These are phyloP conservation scores for Echites panduratus DNA, from an alignment of 257 asterid species.

Conservation along the genomic window DNA sequence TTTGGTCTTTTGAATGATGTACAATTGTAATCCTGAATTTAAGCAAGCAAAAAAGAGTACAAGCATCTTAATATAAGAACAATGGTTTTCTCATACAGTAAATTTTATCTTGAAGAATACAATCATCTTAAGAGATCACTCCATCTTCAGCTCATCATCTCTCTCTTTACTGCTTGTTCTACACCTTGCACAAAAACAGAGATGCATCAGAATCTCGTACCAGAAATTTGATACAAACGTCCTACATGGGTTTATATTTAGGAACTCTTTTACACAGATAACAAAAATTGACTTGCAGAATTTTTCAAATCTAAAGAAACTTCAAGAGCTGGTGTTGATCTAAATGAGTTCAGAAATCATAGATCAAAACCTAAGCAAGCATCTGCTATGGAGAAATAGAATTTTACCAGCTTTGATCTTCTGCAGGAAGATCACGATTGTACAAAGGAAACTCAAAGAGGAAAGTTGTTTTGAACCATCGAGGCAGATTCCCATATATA, in stretches of 20 bases:
- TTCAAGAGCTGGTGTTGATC: too few species aligned
- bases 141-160: constrained; percentile 19
- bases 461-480: constrained; percentile 61
- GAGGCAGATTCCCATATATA: constrained; percentile 62
- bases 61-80: neutral
- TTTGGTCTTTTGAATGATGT: too few species aligned
- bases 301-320: too few species aligned
- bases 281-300: too few species aligned
- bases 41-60: neutral
- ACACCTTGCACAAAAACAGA: constrained; percentile 29
- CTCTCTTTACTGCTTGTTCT: constrained; percentile 25
- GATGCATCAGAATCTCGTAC: neutral
- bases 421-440: constrained; percentile 65
- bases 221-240: neutral
- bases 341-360: too few species aligned
- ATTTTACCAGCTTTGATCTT: constrained; percentile 57
- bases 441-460: constrained; percentile 86
- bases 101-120: neutral
- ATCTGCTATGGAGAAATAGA: neutral
- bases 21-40: neutral
- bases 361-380: neutral
- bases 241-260: neutral
- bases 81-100: neutral
- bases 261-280: neutral
- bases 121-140: constrained; percentile 2